phyloP scores from a whole-genome alignment of 2,329 filamentous ascomycete genomes.

The Calonectria pteridis region DNA sequence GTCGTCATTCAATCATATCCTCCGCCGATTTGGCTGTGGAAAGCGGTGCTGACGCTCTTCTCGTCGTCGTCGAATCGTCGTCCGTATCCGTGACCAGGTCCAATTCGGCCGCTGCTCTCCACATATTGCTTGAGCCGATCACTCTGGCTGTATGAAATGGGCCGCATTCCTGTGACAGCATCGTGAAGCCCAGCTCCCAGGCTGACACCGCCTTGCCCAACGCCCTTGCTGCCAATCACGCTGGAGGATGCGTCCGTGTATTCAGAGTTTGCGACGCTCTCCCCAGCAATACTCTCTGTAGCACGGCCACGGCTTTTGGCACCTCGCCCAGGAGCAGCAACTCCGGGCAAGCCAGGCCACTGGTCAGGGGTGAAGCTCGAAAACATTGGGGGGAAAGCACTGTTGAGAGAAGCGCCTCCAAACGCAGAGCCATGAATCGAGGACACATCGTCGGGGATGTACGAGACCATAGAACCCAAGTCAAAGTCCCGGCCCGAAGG shows the following conservation, averaged over 20 bases:
- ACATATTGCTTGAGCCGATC: constrained; percentile 96
- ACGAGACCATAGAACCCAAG: constrained; percentile 90
- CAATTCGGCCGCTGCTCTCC: constrained; percentile 82
- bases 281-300: constrained; percentile 86
- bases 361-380: constrained; percentile 88
- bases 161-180: constrained; percentile 73
- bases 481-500: constrained; percentile 71
- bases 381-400: constrained; percentile 93
- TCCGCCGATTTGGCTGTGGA: constrained; percentile 90
- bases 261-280: constrained; percentile 93
- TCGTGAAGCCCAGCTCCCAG: constrained; percentile 84
- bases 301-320: constrained; percentile 76
- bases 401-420: constrained; percentile 80
- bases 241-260: constrained; percentile 86
- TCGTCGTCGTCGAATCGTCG: constrained; percentile 90
- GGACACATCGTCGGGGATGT: constrained; percentile 96
- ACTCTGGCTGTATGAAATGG: constrained; percentile 68
- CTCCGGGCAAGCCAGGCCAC: constrained; percentile 87
- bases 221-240: constrained; percentile 79
- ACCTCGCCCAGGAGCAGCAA: constrained; percentile 70
- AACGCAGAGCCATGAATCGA: constrained; percentile 94
- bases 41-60: constrained; percentile 95
- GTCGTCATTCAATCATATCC: constrained; percentile 63
- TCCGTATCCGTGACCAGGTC: constrained; percentile 75
- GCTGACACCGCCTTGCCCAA: constrained; percentile 88